Percentiles rank a stretch among this genome's conserved stretches.
Conservation (phyloP, 176 grass and related monocot species). For the Themeda triandra region DNA sequence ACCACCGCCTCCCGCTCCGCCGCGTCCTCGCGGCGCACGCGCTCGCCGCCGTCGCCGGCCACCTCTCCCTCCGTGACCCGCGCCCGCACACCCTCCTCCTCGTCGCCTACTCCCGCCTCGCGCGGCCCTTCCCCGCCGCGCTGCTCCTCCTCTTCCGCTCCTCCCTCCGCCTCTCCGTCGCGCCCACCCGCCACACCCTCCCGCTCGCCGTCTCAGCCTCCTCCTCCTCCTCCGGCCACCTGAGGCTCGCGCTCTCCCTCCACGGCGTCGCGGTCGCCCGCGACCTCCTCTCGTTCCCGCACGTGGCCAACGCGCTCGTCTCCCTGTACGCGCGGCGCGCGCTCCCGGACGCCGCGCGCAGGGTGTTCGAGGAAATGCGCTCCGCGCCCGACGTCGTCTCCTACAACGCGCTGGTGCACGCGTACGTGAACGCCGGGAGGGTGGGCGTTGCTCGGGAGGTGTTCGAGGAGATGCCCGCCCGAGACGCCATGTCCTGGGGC, state of each 20-base stretch:
- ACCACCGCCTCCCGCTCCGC: slow-evolving; percentile 2
- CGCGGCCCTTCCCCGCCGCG: neutral
- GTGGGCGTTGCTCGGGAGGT: slow-evolving; percentile 14
- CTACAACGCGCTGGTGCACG: slow-evolving; percentile 44
- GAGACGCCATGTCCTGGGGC: slow-evolving; percentile 60
- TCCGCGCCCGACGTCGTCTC: slow-evolving; percentile 37
- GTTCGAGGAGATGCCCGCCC: slow-evolving; percentile 44
- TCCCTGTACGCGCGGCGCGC: slow-evolving; percentile 33
- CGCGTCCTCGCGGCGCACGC: slow-evolving; percentile 27
- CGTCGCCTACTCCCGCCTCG: slow-evolving; percentile 40
- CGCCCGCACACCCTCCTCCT: slow-evolving; percentile 24
- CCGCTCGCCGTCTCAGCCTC: slow-evolving; percentile 41
- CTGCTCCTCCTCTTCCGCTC: slow-evolving; percentile 52
- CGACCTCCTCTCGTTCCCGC: slow-evolving; percentile 33
- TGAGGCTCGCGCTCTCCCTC: slow-evolving; percentile 46
- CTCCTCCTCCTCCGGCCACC: neutral
- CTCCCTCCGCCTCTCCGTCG: slow-evolving; percentile 34
- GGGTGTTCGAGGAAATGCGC: slow-evolving; percentile 40
- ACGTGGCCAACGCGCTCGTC: slow-evolving; percentile 55
- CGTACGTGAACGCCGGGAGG: slow-evolving; percentile 23
- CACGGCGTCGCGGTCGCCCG: slow-evolving; percentile 23
- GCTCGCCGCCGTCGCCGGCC: slow-evolving; percentile 33
- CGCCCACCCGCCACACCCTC: slow-evolving; percentile 28
- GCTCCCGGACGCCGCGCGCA: slow-evolving; percentile 30
- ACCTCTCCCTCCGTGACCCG: slow-evolving; percentile 29